Evolutionary conservation across 225 moss, liverwort and hornwort species (phyloP).

Genomic region (Ulota crispa): DNA sequence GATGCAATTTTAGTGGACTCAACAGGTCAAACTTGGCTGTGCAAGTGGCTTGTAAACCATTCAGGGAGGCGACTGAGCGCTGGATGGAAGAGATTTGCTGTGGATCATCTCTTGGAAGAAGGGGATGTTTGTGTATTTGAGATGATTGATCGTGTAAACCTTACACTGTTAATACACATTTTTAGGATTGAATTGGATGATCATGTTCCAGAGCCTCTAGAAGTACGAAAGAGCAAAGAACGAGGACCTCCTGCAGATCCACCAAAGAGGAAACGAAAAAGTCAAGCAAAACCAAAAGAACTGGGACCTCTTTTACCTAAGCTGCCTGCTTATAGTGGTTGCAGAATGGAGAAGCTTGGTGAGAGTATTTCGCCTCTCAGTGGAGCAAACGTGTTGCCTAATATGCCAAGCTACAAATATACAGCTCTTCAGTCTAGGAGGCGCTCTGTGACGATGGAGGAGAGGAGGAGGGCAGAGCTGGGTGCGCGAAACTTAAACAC

Average conservation of each 20-base stretch:
- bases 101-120: conserved; percentile 55
- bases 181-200: conserved; percentile 48
- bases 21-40: conserved; percentile 44
- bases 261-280: conserved; percentile 45
- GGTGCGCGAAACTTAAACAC: conserved; percentile 51
- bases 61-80: conserved; percentile 54
- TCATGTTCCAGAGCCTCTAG: conserved; percentile 37
- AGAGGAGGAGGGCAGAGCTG: conserved; percentile 52
- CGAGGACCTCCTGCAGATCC: conserved; percentile 27
- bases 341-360: conserved; percentile 49
- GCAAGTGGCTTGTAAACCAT: conserved; percentile 58
- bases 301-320: conserved; percentile 47
- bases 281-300: conserved; percentile 43
- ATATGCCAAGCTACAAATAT: conserved; percentile 57
- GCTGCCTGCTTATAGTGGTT: conserved; percentile 51
- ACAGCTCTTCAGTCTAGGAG: conserved; percentile 54
- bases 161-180: conserved; percentile 47
- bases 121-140: conserved; percentile 59
- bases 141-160: conserved; percentile 42
- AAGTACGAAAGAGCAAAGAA: conserved; percentile 38
- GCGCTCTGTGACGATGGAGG: conserved; percentile 52
- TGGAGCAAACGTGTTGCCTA: conserved; percentile 41
- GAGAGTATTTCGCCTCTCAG: conserved; percentile 29
- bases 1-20: conserved; percentile 50
- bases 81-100: conserved; percentile 58